A percentile compares a stretch with the other conserved stretches of the same genome.
These are phyloP conservation scores for Zangia roseola DNA, from an alignment of 768 basidiomycete genomes.

Conservation along the genomic window DNA sequence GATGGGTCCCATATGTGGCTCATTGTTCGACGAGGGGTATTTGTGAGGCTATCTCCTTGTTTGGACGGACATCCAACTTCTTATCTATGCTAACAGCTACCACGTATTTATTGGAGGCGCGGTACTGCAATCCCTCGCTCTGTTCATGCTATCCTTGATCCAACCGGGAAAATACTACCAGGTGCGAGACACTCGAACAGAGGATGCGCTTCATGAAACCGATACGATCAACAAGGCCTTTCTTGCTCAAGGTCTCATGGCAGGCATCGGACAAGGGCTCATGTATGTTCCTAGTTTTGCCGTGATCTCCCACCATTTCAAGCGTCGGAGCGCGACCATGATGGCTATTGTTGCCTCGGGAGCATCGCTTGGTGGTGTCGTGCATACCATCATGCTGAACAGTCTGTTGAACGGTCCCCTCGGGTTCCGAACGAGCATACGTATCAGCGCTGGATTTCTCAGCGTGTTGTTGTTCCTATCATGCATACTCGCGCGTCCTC, in stretches of 20 bases:
- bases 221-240: too few relatives aligned
- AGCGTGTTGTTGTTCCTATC: conserved; percentile 37
- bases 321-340: conserved; percentile 38
- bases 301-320: conserved; percentile 46
- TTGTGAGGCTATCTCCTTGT: conserved; percentile 16
- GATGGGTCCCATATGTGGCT: conserved; percentile 24
- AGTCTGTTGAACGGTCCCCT: conserved; percentile 37
- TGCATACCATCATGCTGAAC: conserved; percentile 65
- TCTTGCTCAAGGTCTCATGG: conserved; percentile 43
- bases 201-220: too few relatives aligned
- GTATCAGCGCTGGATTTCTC: conserved; percentile 40
- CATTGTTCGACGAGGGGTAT: conserved; percentile 27
- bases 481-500: conserved; percentile 37
- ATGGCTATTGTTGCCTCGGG: conserved; percentile 48
- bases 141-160: conserved; percentile 37
- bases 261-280: conserved; percentile 43
- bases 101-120: conserved; percentile 24
- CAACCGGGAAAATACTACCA: background rate
- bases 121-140: conserved; percentile 26
- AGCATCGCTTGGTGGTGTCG: conserved; percentile 51
- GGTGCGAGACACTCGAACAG: too few relatives aligned
- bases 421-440: conserved; percentile 44
- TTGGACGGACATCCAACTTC: background rate
- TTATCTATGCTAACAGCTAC: conserved; percentile 4
- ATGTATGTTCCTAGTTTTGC: conserved; percentile 44